A percentile compares a stretch with the other conserved stretches of the same genome.
These are phyloP conservation scores for Cicer yamashitae DNA, from an alignment of 306 rosid species.

Conservation along the genomic window DNA sequence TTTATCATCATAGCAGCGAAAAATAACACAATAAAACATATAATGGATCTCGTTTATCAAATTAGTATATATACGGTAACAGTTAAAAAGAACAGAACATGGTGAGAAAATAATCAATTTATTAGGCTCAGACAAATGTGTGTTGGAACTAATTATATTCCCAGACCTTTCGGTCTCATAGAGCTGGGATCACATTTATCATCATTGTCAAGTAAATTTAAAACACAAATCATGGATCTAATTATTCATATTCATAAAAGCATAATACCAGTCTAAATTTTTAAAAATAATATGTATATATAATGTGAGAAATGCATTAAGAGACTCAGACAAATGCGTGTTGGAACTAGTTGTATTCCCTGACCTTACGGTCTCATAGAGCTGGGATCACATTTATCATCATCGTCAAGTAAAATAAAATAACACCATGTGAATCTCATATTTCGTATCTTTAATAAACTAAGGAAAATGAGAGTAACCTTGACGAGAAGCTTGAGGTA, in stretches of 20 bases:
- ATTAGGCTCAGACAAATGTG: slow-evolving; percentile 53
- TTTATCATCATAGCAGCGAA: neutral
- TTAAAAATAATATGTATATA: no score
- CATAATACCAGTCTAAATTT: neutral
- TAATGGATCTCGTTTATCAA: neutral
- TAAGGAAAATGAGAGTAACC: slow-evolving; percentile 25
- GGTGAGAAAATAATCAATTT: neutral
- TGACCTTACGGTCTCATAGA: slow-evolving; percentile 8
- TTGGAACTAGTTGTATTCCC: slow-evolving; percentile 20
- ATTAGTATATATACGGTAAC: neutral
- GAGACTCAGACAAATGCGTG: slow-evolving; percentile 16
- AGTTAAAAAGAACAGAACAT: neutral
- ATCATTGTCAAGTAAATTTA: slow-evolving; percentile 44
- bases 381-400: slow-evolving; percentile 37
- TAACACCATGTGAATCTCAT: no score
- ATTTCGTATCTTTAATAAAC: no score
- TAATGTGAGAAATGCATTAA: no score
- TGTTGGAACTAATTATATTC: slow-evolving; percentile 45
- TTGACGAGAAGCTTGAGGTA: slow-evolving; percentile 63
- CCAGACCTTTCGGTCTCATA: slow-evolving; percentile 50
- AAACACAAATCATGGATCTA: neutral
- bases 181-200: slow-evolving; percentile 65
- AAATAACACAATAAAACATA: neutral
- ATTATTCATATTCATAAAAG: neutral
- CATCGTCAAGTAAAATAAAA: neutral